phyloP scores from a whole-genome alignment of 768 basidiomycete genomes.

The Chiua virens region DNA sequence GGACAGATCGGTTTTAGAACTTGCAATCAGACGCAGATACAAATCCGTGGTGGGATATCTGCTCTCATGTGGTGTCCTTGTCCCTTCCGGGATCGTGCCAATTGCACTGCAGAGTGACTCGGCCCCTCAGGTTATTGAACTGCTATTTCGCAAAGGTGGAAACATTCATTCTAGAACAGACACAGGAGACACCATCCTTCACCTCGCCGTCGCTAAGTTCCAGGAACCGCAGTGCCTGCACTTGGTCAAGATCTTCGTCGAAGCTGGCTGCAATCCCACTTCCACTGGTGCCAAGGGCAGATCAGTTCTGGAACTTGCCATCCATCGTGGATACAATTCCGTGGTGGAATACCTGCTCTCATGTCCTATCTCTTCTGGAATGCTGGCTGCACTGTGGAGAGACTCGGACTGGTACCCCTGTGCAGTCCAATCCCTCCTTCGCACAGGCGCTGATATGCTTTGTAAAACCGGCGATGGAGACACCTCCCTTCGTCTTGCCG shows the following conservation, averaged over 20 bases:
- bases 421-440: background rate
- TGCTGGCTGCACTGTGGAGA: background rate
- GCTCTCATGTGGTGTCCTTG: background rate
- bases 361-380: too few relatives aligned
- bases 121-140: background rate
- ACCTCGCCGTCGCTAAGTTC: background rate
- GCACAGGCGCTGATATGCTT: background rate
- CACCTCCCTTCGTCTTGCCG: background rate
- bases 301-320: background rate
- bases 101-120: background rate
- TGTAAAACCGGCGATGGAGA: background rate
- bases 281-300: too few relatives aligned
- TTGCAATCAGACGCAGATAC: background rate
- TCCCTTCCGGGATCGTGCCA: background rate
- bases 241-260: background rate
- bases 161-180: background rate
- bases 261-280: background rate
- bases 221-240: background rate
- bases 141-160: background rate
- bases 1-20: background rate
- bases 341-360: too few relatives aligned
- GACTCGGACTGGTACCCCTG: too few relatives aligned
- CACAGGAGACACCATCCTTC: background rate
- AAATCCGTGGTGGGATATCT: background rate
- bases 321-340: background rate